These are phyloP conservation scores for Gossypium davidsonii DNA, from an alignment of 441 rosid genomes.

Conservation along the genomic window DNA sequence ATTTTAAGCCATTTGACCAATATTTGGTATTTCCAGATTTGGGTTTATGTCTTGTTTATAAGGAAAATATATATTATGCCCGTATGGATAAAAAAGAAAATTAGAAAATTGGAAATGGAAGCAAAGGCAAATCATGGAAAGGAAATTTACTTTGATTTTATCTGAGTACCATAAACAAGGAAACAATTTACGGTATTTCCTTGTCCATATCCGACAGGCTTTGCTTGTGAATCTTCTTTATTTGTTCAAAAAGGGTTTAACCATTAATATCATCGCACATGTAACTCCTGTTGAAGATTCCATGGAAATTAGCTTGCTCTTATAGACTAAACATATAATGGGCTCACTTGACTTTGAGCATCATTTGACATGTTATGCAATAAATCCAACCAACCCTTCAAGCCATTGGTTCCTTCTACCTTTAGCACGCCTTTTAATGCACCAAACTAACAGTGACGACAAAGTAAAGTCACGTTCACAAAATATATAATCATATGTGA, in stretches of 20 bases:
- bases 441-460: conserved; percentile 7
- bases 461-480: background rate
- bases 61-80: background rate
- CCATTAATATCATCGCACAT: background rate
- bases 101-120: background rate
- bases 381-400: background rate
- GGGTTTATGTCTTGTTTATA: no score
- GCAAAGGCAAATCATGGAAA: background rate
- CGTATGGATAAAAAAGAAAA: no score
- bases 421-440: background rate
- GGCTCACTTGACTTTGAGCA: background rate
- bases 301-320: background rate
- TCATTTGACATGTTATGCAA: background rate
- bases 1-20: background rate
- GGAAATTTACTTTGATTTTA: background rate
- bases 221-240: background rate
- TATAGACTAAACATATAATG: background rate
- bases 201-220: background rate
- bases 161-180: background rate
- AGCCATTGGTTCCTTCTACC: background rate
- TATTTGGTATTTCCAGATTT: background rate
- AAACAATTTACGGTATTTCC: background rate
- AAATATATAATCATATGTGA: no score
- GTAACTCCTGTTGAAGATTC: background rate
- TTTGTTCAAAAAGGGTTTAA: background rate